These are phyloP conservation scores for Metschnikowia similis DNA, from an alignment of 805 yeast species.

Conservation along the genomic window DNA sequence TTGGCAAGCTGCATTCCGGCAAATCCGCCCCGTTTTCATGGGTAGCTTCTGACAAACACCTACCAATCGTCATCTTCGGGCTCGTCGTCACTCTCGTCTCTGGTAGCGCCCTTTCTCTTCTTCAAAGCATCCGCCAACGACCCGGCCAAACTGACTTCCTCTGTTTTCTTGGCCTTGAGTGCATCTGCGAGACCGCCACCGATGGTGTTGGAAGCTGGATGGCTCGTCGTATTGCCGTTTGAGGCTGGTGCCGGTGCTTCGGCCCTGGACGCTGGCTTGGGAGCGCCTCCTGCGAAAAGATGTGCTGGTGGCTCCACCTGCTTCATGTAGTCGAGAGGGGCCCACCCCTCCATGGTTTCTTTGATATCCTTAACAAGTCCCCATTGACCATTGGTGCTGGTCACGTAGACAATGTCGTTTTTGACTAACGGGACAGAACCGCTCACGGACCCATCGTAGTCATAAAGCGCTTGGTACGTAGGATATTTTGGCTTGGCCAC, in stretches of 20 bases:
- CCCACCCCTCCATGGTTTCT: constrained; percentile 89
- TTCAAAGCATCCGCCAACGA: constrained; percentile 85
- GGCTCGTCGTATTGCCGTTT: constrained; percentile 7
- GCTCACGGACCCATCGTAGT: constrained; percentile 80
- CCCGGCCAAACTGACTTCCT: constrained; percentile 65
- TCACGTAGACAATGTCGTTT: constrained; percentile 70
- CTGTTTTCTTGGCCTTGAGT: constrained; percentile 56
- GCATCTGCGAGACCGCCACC: constrained; percentile 68
- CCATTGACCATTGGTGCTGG: constrained; percentile 87
- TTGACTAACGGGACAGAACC: constrained; percentile 74
- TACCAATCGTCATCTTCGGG: constrained; percentile 49
- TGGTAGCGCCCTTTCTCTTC: constrained; percentile 61
- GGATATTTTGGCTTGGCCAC: constrained; percentile 63
- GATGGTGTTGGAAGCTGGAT: constrained; percentile 18
- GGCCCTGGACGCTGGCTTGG: constrained; percentile 35
- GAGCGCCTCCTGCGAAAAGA: constrained; percentile 18
- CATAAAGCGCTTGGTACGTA: constrained; percentile 79
- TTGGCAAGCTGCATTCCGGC: too few relatives aligned
- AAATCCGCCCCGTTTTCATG: too few relatives aligned
- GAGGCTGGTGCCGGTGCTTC: constrained; percentile 27
- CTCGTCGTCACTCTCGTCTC: constrained; percentile 67
- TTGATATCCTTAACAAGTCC: constrained; percentile 78
- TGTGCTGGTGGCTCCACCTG: constrained; percentile 49
- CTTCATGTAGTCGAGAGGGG: constrained; percentile 86
- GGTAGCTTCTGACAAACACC: too few relatives aligned